Base-by-base conservation (phyloP, 176 grass and related monocot species). In the Zoysia pacifica region DNA sequence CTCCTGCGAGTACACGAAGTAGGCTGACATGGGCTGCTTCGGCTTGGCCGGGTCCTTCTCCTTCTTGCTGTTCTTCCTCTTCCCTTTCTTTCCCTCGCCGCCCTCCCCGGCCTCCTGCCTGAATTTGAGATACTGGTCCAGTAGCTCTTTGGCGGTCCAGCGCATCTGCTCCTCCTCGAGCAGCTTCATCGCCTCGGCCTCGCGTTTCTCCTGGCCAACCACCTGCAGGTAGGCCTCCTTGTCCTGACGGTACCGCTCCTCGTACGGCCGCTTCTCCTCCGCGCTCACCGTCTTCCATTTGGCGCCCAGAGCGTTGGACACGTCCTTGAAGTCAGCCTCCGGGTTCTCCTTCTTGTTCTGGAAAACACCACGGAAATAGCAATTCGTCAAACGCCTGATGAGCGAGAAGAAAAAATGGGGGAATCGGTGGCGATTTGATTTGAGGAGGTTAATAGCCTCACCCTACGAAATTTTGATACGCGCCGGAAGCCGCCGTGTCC, bases 151-250 rank as follows among this genome's bases (percentile, higher is more conserved):
- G 9, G 91, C 87, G 0, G 87, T 97, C 77, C 83, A 87, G 58
- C 90, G 89, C 90, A 87, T 89, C 70, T 92, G 87, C 70, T 97
- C 91, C 55, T 90, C 94, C 76, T 97, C 89, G 3, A 92, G 78
- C 70, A 97, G 94, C 87, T 88, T 97, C 89, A 94, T 92, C 14
- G 91, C 94, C 74, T 94, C 89, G 1, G 79, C 89, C 89, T 94
- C 83, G 7, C 90, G 90, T 71, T 90, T 94, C 82, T 97, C 87
- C 81, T 92, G 79, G 6, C 87, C 90, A 15, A 89, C 85, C 51
- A 94, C 83, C 82, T 94, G 86, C 74, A 94, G 78, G 73, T 97
- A 97, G 5, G 78, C 94, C 50, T 90, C 90, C 78, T 92, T 92
- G 73, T 94, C 94, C 82, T 69, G 59, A 13, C 79, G 80, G 80